Conservation (phyloP, 208 protist genomes). For the Acanthamoeba healyi region DNA sequence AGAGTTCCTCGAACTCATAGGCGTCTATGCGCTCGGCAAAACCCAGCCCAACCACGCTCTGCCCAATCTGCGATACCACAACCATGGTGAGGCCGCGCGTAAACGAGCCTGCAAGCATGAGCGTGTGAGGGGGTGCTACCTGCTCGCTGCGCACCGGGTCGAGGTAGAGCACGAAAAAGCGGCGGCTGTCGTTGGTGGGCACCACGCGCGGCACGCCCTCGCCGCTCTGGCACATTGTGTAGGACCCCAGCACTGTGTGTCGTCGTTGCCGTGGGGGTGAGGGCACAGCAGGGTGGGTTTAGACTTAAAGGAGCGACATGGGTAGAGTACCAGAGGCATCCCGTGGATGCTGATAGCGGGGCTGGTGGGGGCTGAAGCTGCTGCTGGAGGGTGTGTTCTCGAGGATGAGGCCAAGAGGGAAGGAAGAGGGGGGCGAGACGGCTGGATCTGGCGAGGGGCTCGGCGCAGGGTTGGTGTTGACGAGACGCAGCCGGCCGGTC, state of each 20-base stretch:
- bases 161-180: constrained; percentile 52
- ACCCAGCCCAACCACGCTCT: neutral
- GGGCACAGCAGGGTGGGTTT: too few species aligned
- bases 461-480: neutral
- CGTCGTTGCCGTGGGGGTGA: too few species aligned
- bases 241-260: too few species aligned
- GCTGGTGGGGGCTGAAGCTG: too few species aligned
- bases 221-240: neutral
- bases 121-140: neutral
- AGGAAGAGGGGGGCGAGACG: too few species aligned
- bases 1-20: constrained; percentile 57
- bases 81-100: neutral
- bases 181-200: constrained; percentile 50
- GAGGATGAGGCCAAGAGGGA: too few species aligned
- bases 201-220: neutral
- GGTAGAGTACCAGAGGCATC: too few species aligned
- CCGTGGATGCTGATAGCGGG: too few species aligned
- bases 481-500: neutral
- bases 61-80: neutral
- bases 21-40: constrained; percentile 68
- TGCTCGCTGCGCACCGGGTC: neutral
- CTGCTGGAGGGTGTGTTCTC: too few species aligned
- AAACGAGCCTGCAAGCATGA: neutral
- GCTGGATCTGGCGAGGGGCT: neutral
- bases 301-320: too few species aligned